A percentile compares a stretch with the other conserved stretches of the same genome.
Evolutionary conservation across 441 rosid species (phyloP).

Genomic region (Geranium incanum): DNA sequence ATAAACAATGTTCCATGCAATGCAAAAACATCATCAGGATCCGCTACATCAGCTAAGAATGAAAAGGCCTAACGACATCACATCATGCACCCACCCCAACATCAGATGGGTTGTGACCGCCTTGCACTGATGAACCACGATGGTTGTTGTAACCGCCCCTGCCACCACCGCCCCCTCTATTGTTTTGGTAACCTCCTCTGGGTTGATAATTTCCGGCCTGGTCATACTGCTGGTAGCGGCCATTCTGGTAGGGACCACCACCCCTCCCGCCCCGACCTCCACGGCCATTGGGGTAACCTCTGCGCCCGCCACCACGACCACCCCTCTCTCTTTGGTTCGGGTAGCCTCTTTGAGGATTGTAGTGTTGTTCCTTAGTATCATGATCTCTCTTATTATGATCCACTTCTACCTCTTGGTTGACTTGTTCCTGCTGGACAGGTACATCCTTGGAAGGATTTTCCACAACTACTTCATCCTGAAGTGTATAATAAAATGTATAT

Average conservation of each 20-base stretch:
- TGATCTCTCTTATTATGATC: not conserved
- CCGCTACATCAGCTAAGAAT: not conserved
- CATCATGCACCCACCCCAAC: not conserved
- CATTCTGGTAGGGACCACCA: slow-evolving; percentile 64
- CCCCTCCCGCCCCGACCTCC: slow-evolving; percentile 69
- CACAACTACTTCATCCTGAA: slow-evolving; percentile 46
- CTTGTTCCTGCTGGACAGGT: slow-evolving; percentile 39
- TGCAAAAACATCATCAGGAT: not conserved
- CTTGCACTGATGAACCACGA: slow-evolving; percentile 26
- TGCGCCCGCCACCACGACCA: slow-evolving; percentile 44
- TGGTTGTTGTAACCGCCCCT: slow-evolving; percentile 48
- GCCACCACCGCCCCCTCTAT: slow-evolving; percentile 57
- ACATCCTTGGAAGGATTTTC: slow-evolving; percentile 37
- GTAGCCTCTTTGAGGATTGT: slow-evolving; percentile 41
- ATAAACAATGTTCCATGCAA: not conserved
- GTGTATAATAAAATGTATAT: slow-evolving; percentile 10
- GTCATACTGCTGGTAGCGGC: slow-evolving; percentile 54
- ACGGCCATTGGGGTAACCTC: slow-evolving; percentile 60
- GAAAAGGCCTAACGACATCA: not conserved
- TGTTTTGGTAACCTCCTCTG: slow-evolving; percentile 55
- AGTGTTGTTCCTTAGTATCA: slow-evolving; percentile 39
- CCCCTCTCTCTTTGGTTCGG: slow-evolving; percentile 71
- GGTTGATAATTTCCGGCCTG: slow-evolving; percentile 59
- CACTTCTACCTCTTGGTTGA: slow-evolving; percentile 32
- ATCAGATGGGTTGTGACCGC: not conserved